A percentile compares a stretch with the other conserved stretches of the same genome.
Evolutionary conservation across 1,139 yeast species (phyloP).

Genomic region (Diutina rugosa): DNA sequence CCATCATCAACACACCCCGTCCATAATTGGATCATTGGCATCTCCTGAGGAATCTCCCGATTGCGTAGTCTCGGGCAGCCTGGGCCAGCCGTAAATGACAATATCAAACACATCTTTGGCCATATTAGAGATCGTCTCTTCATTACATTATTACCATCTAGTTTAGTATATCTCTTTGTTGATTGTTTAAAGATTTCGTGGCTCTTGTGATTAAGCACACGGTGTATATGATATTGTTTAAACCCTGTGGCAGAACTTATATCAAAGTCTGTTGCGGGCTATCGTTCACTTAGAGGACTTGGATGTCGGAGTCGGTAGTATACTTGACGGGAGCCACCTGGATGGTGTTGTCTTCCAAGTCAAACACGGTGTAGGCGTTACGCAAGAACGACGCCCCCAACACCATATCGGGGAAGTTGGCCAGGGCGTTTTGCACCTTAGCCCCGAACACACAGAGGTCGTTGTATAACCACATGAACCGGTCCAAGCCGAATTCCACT

Average conservation of each 20-base stretch:
- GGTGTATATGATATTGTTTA: too few relatives aligned
- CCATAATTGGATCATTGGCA: too few relatives aligned
- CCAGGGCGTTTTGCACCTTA: neutral
- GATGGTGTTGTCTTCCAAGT: slow-evolving; percentile 14
- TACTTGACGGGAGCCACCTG: slow-evolving; percentile 14
- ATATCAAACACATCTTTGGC: too few relatives aligned
- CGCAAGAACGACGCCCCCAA: slow-evolving; percentile 21
- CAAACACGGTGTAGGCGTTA: slow-evolving; percentile 16
- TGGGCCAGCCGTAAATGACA: too few relatives aligned
- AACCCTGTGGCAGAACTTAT: neutral
- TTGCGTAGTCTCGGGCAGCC: too few relatives aligned
- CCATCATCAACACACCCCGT: too few relatives aligned
- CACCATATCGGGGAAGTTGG: slow-evolving; percentile 15
- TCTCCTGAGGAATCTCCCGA: too few relatives aligned
- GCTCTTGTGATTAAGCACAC: too few relatives aligned
- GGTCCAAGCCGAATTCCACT: neutral
- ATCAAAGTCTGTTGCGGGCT: neutral
- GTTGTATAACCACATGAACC: neutral
- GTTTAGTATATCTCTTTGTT: too few relatives aligned
- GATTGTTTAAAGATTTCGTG: too few relatives aligned
- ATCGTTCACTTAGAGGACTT: neutral
- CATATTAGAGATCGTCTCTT: too few relatives aligned
- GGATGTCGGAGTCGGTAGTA: neutral
- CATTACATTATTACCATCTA: too few relatives aligned
- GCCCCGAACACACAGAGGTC: slow-evolving; percentile 1